A percentile compares a stretch with the other conserved stretches of the same genome.
These are phyloP conservation scores for Neopestalotiopsis rosae DNA, from an alignment of 2,329 filamentous ascomycete species.

Conservation along the genomic window DNA sequence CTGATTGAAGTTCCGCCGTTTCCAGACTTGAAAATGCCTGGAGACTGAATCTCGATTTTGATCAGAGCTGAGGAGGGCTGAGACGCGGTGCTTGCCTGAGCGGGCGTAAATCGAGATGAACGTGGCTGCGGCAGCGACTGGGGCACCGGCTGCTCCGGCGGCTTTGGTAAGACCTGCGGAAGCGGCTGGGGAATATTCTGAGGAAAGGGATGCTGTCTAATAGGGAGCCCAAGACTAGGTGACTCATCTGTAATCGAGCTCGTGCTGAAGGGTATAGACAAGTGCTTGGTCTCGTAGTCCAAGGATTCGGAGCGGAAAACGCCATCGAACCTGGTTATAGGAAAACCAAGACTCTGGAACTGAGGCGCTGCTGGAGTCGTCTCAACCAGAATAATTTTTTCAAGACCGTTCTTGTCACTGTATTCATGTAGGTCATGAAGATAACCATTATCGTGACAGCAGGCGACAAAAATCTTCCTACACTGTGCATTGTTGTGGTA, in stretches of 20 bases:
- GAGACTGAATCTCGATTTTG: constrained; percentile 12
- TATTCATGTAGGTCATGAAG: constrained; percentile 40
- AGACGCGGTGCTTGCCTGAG: constrained; percentile 1
- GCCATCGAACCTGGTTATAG: constrained; percentile 36
- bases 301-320: constrained; percentile 38
- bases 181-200: background rate
- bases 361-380: constrained; percentile 38
- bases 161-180: background rate
- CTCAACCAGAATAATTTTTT: constrained; percentile 35
- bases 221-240: background rate
- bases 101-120: constrained; percentile 3
- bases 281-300: constrained; percentile 36
- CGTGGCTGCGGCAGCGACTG: background rate
- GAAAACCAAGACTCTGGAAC: constrained; percentile 36
- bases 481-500: constrained; percentile 39
- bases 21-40: constrained; percentile 37
- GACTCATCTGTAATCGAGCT: constrained; percentile 25
- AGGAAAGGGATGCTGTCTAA: constrained; percentile 21
- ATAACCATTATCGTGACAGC: constrained; percentile 42
- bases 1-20: constrained; percentile 41
- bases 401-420: constrained; percentile 28
- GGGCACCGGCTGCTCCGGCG: background rate
- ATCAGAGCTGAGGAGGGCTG: constrained; percentile 10
- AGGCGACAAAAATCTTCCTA: constrained; percentile 39
- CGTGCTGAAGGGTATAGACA: constrained; percentile 22